A percentile compares a stretch with the other conserved stretches of the same genome.
These are phyloP conservation scores for Escallonia herrerae DNA, from an alignment of 129 eudicot species.

Conservation along the genomic window DNA sequence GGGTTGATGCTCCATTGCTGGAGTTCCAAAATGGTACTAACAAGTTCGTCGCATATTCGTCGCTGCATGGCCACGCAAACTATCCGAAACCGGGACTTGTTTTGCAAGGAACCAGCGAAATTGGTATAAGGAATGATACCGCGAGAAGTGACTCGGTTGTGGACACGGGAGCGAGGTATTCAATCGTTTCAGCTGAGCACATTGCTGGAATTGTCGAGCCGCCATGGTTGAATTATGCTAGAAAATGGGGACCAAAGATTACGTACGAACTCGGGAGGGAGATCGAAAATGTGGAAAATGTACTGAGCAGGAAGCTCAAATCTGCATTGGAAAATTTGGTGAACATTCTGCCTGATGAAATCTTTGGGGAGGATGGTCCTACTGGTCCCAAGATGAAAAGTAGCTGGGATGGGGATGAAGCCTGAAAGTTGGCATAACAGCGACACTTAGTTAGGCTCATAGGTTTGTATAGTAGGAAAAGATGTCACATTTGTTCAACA, in stretches of 20 bases:
- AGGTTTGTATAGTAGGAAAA: no score
- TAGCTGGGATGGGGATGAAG: constrained; percentile 77
- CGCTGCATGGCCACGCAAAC: constrained; percentile 68
- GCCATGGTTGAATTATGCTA: constrained; percentile 61
- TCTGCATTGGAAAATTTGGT: constrained; percentile 35
- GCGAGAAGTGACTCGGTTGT: constrained; percentile 35
- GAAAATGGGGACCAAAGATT: constrained; percentile 89
- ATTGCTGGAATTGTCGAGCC: constrained; percentile 36
- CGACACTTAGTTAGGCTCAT: no score
- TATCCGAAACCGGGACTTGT: constrained; percentile 49
- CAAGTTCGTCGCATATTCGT: constrained; percentile 51
- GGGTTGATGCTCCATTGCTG: constrained; percentile 35
- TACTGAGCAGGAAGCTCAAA: constrained; percentile 45
- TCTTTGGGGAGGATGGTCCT: constrained; percentile 86
- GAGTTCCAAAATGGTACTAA: constrained; percentile 46
- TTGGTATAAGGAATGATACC: constrained; percentile 69
- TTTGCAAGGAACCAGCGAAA: constrained; percentile 51
- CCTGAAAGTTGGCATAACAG: no score
- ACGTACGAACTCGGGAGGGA: constrained; percentile 47
- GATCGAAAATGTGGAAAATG: constrained; percentile 35
- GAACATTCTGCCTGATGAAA: constrained; percentile 54
- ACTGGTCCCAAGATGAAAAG: constrained; percentile 71
- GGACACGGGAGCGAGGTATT: constrained; percentile 41
- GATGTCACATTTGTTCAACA: no score
- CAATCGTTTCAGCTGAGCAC: constrained; percentile 44